Conservation (phyloP, 352 stramenopile genomes). For the Elongisporangium prolatum region DNA sequence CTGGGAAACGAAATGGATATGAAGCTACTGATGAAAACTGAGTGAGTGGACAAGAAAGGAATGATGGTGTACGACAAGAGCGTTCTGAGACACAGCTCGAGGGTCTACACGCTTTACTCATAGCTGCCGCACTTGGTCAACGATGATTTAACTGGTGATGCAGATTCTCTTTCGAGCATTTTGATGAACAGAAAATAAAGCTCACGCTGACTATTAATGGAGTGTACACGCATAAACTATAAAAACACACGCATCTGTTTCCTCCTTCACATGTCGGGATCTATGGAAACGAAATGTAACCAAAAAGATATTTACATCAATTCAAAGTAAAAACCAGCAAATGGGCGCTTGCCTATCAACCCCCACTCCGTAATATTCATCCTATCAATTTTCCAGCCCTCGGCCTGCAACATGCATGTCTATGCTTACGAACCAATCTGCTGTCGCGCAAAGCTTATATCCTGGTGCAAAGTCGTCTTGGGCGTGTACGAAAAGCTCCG, state of each 20-base stretch:
- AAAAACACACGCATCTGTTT: not conserved
- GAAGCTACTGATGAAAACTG: not conserved
- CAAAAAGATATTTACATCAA: not conserved
- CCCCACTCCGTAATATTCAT: slow-evolving; percentile 12
- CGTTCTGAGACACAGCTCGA: no score
- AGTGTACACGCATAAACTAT: not conserved
- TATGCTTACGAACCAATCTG: not conserved
- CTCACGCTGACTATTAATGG: not conserved
- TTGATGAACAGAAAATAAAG: not conserved
- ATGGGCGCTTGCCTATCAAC: slow-evolving; percentile 1
- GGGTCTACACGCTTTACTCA: no score
- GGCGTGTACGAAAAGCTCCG: slow-evolving; percentile 46
- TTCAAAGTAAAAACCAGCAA: not conserved
- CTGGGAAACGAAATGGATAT: not conserved
- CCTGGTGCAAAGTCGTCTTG: slow-evolving; percentile 23
- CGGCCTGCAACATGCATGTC: not conserved
- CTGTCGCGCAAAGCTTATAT: slow-evolving; percentile 7
- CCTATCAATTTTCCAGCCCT: not conserved
- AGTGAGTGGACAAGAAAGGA: not conserved
- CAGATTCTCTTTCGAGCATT: not conserved
- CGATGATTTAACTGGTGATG: not conserved
- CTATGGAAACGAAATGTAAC: no score
- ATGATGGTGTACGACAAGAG: not conserved
- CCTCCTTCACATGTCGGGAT: no score
- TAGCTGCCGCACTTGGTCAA: not conserved